These are phyloP conservation scores for Alternaria arbusti DNA, from an alignment of 2,329 filamentous ascomycete genomes.

Conservation along the genomic window DNA sequence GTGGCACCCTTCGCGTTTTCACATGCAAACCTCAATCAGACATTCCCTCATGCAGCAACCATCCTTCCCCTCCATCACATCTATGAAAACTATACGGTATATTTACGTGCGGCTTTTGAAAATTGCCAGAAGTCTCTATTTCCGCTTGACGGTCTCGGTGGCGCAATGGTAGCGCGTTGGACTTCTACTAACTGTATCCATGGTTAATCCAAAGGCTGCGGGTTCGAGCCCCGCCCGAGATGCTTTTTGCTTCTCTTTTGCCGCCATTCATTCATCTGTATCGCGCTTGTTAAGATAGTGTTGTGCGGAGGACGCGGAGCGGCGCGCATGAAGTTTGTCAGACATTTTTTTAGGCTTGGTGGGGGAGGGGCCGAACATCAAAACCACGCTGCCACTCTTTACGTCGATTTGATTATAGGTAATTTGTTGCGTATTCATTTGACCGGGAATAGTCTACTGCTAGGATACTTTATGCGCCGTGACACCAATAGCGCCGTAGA, in stretches of 20 bases:
- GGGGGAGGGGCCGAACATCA: background rate
- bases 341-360: background rate
- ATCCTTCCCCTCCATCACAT: background rate
- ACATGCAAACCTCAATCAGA: background rate
- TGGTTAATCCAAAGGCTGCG: constrained; percentile 39
- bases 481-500: background rate
- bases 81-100: background rate
- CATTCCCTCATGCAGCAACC: background rate
- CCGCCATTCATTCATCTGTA: background rate
- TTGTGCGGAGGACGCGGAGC: background rate
- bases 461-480: background rate
- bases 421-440: background rate
- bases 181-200: constrained; percentile 30
- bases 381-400: background rate
- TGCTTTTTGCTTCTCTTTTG: constrained; percentile 26
- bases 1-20: background rate
- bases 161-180: constrained; percentile 46
- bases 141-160: constrained; percentile 33
- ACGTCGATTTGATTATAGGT: no score
- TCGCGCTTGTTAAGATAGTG: background rate
- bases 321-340: background rate
- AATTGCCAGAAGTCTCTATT: constrained; percentile 29
- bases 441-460: background rate
- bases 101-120: background rate
- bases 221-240: constrained; percentile 44